Conservation (phyloP, 2,329 filamentous ascomycete genomes). For the Golovinomyces cichoracearum region DNA sequence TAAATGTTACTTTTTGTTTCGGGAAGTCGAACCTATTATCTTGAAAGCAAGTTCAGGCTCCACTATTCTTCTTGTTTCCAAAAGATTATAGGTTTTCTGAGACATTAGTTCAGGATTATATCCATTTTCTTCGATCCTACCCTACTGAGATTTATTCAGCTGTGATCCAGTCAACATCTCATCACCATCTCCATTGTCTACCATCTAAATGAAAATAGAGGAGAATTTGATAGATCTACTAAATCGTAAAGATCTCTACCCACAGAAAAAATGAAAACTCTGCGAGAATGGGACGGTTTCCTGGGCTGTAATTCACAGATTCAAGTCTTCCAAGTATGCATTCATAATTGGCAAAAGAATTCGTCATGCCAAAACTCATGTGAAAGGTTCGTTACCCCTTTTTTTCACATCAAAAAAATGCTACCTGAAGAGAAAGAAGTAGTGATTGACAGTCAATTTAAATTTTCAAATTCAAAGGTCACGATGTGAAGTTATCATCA, state of each 20-base stretch:
- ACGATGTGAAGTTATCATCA: too few species aligned
- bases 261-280: background rate
- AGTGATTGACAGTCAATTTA: background rate
- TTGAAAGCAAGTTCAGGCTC: background rate
- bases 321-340: background rate
- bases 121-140: background rate
- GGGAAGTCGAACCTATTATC: background rate
- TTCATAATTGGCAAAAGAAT: background rate
- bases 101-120: background rate
- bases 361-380: background rate
- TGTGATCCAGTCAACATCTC: background rate
- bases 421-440: background rate
- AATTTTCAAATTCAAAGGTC: too few species aligned
- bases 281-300: background rate
- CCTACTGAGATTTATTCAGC: background rate
- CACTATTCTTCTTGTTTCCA: background rate
- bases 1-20: background rate
- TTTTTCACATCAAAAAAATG: background rate
- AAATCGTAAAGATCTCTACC: background rate
- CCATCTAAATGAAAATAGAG: background rate
- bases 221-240: background rate
- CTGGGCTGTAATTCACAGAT: background rate
- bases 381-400: background rate
- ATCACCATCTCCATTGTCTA: background rate
- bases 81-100: background rate